These are phyloP conservation scores for Podospora pseudoanserina DNA, from an alignment of 495 filamentous ascomycete genomes.

Conservation along the genomic window DNA sequence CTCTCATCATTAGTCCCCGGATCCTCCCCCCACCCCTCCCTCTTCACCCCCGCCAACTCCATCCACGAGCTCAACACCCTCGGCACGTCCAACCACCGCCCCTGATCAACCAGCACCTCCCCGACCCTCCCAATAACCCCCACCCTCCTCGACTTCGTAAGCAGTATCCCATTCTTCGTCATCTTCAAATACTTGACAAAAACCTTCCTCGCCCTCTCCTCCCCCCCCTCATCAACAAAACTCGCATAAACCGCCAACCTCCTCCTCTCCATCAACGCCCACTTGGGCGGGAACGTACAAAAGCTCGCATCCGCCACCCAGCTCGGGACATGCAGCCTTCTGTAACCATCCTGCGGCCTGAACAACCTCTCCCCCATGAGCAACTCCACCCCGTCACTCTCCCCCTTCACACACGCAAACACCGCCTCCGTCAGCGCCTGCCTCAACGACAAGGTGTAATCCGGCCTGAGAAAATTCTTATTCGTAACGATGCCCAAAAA, in stretches of 20 bases:
- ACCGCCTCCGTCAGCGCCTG: background rate
- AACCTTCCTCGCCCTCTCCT: background rate
- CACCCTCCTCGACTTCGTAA: background rate
- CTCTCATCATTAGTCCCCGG: background rate
- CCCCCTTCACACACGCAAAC: background rate
- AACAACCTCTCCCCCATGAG: background rate
- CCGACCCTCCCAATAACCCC: background rate
- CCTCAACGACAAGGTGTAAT: background rate
- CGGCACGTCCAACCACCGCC: no score
- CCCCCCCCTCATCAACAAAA: background rate
- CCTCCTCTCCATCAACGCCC: background rate
- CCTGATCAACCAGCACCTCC: no score
- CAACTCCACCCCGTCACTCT: background rate
- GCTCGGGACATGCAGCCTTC: background rate
- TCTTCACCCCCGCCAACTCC: background rate
- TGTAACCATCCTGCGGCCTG: background rate
- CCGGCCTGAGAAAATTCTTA: background rate
- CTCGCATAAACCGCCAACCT: background rate
- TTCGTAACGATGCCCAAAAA: background rate
- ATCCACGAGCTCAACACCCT: background rate
- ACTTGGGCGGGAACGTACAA: background rate
- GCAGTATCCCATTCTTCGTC: background rate
- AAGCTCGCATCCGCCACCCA: background rate
- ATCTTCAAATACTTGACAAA: background rate
- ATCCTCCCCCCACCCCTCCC: background rate